Evolutionary conservation across 2,329 filamentous ascomycete species (phyloP).

Genomic region (Aspergillus chevalieri): DNA sequence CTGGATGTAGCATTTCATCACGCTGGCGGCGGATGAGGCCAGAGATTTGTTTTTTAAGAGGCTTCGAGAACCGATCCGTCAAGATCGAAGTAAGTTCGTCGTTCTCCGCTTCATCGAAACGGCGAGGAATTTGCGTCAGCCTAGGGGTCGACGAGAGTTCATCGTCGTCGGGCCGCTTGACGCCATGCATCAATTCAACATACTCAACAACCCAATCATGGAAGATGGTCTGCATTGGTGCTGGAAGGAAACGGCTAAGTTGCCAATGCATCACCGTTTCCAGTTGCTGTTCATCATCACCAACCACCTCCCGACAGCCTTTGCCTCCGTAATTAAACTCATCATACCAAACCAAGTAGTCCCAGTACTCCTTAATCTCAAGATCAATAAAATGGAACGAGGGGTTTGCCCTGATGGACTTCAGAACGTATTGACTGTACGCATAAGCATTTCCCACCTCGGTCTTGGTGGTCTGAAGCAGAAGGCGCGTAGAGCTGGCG

Average conservation of each 20-base stretch:
- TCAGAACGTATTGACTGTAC: conserved; percentile 95
- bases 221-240: conserved; percentile 74
- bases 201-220: conserved; percentile 92
- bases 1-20: conserved; percentile 80
- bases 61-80: conserved; percentile 78
- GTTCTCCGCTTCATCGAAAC: conserved; percentile 54
- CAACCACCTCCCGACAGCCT: conserved; percentile 74
- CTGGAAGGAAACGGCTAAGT: conserved; percentile 79
- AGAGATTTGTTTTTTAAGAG: conserved; percentile 80
- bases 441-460: conserved; percentile 96
- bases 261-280: conserved; percentile 99
- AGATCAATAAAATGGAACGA: conserved; percentile 96
- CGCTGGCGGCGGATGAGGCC: conserved; percentile 78
- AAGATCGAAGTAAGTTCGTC: conserved; percentile 61
- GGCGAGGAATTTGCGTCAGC: conserved; percentile 55
- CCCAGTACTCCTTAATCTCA: conserved; percentile 98
- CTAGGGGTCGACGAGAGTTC: conserved; percentile 54
- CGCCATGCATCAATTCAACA: conserved; percentile 82
- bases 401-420: conserved; percentile 91
- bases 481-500: conserved; percentile 78
- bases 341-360: conserved; percentile 98
- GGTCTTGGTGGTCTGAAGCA: conserved; percentile 92
- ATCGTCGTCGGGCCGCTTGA: conserved; percentile 64
- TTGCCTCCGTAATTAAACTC: conserved; percentile 98
- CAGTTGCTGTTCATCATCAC: conserved; percentile 69